Conservation (phyloP, 345 rosid species). For the Arabidopsis thaliana region DNA sequence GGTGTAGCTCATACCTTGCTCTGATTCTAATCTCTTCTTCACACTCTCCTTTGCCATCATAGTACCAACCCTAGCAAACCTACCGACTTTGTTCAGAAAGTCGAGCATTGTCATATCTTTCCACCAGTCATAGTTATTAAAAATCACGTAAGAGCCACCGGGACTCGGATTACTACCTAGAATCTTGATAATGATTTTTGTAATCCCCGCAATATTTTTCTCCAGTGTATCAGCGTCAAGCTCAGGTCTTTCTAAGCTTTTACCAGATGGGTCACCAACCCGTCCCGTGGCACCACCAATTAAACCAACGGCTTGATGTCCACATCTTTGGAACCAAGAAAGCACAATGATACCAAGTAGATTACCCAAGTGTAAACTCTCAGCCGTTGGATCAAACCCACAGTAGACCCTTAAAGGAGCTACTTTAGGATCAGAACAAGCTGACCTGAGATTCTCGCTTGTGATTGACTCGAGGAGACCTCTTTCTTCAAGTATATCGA, state of each 20-base stretch:
- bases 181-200: slow-evolving; percentile 53
- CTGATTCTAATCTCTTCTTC: slow-evolving; percentile 89
- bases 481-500: slow-evolving; percentile 76
- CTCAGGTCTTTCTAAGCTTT: slow-evolving; percentile 89
- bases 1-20: slow-evolving; percentile 93
- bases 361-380: slow-evolving; percentile 91
- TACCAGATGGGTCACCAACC: slow-evolving; percentile 96
- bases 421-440: slow-evolving; percentile 51
- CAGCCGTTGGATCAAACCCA: slow-evolving; percentile 97
- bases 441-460: slow-evolving; percentile 74
- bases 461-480: slow-evolving; percentile 86
- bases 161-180: slow-evolving; percentile 41
- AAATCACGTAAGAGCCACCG: slow-evolving; percentile 47
- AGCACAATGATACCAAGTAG: slow-evolving; percentile 90
- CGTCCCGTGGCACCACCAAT: slow-evolving; percentile 95
- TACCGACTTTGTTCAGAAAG: slow-evolving; percentile 79
- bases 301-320: slow-evolving; percentile 84
- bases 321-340: slow-evolving; percentile 93
- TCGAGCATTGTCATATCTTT: slow-evolving; percentile 79
- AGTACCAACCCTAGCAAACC: slow-evolving; percentile 80
- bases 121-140: slow-evolving; percentile 98
- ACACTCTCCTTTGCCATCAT: slow-evolving; percentile 96
- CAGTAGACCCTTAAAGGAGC: slow-evolving; percentile 74
- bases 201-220: slow-evolving; percentile 64
- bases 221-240: slow-evolving; percentile 64